Percentiles rank a stretch among this genome's conserved stretches.
phyloP scores from a whole-genome alignment of 257 asterid species.

The Solanum piurae region DNA sequence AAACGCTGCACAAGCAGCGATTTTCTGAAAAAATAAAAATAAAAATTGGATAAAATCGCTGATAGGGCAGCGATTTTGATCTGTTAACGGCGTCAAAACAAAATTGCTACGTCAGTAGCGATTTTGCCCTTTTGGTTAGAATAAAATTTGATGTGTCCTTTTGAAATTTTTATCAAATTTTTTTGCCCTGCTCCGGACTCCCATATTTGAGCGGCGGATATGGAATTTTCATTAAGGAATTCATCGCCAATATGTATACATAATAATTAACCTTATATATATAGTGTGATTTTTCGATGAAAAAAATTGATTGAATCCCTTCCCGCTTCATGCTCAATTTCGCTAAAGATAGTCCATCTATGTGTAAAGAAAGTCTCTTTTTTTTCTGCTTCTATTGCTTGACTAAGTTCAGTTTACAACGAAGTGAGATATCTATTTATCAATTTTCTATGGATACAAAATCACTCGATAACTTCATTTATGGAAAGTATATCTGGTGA shows the following conservation, averaged over 20 bases:
- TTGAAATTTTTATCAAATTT: too few species aligned
- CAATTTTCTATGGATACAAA: background rate
- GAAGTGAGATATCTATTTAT: background rate
- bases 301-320: background rate
- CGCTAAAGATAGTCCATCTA: background rate
- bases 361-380: background rate
- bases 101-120: too few species aligned
- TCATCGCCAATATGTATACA: background rate
- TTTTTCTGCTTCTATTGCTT: background rate
- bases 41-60: too few species aligned
- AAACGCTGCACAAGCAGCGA: too few species aligned
- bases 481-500: background rate
- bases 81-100: too few species aligned
- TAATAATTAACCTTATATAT: background rate
- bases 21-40: too few species aligned
- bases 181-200: too few species aligned
- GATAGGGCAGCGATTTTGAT: too few species aligned
- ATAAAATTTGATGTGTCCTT: too few species aligned
- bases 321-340: background rate
- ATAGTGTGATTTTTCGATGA: background rate
- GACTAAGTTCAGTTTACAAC: background rate
- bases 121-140: too few species aligned
- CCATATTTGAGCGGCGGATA: background rate
- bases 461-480: background rate
- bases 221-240: background rate